A percentile compares a stretch with the other conserved stretches of the same genome.
These are phyloP conservation scores for Fagus crenata DNA, from an alignment of 306 rosid genomes.

Conservation along the genomic window DNA sequence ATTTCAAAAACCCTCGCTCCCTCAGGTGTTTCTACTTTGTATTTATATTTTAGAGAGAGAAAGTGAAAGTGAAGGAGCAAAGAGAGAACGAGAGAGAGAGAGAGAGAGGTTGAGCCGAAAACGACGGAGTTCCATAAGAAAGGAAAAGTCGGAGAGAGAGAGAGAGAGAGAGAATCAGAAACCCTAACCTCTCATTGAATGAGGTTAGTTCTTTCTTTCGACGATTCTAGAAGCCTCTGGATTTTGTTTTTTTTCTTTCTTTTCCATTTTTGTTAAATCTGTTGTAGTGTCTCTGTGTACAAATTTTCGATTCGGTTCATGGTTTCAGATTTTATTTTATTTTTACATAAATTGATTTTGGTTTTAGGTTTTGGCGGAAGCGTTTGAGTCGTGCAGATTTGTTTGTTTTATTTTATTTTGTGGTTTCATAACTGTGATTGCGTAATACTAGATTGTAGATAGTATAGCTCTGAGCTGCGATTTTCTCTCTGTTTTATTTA, in stretches of 20 bases:
- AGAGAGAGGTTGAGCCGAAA: not conserved
- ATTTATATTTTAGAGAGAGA: not conserved
- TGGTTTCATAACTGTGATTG: not conserved
- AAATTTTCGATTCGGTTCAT: not conserved
- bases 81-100: not conserved
- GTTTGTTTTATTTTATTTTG: not conserved
- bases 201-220: slow-evolving; percentile 3
- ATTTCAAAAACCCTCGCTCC: slow-evolving; percentile 1
- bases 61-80: not conserved
- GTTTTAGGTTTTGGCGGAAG: not conserved
- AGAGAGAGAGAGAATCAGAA: not conserved
- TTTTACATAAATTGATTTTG: not conserved
- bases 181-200: slow-evolving; percentile 12
- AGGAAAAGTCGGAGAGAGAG: not conserved
- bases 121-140: not conserved
- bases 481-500: not conserved
- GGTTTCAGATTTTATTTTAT: not conserved
- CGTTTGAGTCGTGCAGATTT: not conserved
- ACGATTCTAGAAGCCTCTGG: not conserved
- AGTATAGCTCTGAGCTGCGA: not conserved
- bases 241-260: not conserved
- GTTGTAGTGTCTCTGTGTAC: not conserved
- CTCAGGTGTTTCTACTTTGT: not conserved
- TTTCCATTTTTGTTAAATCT: not conserved
- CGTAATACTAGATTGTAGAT: not conserved